Percentiles rank a stretch among this genome's conserved stretches.
Evolutionary conservation across 495 filamentous ascomycete genomes (phyloP).

Genomic region (Hyaloscypha hepaticicola): DNA sequence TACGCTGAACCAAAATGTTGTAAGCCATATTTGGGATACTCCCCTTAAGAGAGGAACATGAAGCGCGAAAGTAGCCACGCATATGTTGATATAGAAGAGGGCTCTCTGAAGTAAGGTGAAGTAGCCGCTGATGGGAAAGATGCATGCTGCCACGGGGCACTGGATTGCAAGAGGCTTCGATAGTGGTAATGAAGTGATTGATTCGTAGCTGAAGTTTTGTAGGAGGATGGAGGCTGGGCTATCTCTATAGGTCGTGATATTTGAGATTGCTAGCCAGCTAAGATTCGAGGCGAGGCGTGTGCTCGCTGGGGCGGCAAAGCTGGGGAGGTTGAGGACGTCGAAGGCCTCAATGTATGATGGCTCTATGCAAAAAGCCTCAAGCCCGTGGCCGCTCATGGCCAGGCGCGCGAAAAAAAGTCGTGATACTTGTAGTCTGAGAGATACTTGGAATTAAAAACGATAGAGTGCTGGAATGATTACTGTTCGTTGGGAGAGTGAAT

Average conservation of each 20-base stretch:
- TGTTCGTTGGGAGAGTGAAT: too few species aligned
- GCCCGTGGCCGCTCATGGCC: background rate
- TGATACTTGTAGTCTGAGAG: background rate
- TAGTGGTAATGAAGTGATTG: background rate
- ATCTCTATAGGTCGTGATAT: background rate
- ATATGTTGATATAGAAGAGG: conserved; percentile 2
- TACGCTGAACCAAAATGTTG: background rate
- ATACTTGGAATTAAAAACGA: too few species aligned
- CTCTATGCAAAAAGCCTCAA: background rate
- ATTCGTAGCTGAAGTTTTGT: background rate
- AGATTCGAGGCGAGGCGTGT: background rate
- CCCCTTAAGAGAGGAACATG: background rate
- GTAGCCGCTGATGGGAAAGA: conserved; percentile 3
- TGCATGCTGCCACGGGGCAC: conserved; percentile 1
- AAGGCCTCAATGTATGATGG: background rate
- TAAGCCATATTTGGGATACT: background rate
- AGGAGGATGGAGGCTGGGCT: background rate
- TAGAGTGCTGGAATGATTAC: too few species aligned
- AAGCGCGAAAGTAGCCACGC: background rate
- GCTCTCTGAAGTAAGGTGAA: conserved; percentile 1
- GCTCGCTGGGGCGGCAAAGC: background rate
- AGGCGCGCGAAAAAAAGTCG: background rate
- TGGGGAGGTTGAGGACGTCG: background rate
- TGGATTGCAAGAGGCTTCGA: background rate
- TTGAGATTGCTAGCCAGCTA: background rate